Percentiles rank a stretch among this genome's conserved stretches.
These are phyloP conservation scores for Akanthomyces dipterigenus DNA, from an alignment of 2,329 filamentous ascomycete species.

Conservation along the genomic window DNA sequence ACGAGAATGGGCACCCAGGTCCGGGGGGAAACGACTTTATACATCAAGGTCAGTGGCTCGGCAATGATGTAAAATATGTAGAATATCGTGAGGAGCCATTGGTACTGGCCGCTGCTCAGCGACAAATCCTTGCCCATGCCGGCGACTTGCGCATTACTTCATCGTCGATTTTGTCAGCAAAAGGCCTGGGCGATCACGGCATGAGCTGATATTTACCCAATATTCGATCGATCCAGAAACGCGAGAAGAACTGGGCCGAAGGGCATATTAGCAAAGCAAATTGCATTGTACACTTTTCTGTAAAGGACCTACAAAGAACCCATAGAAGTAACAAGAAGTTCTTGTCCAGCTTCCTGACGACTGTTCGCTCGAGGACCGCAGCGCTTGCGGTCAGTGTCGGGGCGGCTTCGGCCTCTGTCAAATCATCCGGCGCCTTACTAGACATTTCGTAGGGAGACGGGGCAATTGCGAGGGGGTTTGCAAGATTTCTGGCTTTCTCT, in stretches of 20 bases:
- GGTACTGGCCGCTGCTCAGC: conserved; percentile 17
- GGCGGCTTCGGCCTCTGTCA: background rate
- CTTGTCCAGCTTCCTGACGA: conserved; percentile 4
- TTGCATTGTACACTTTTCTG: background rate
- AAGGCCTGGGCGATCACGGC: background rate
- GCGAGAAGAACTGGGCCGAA: background rate
- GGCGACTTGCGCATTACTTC: conserved; percentile 20
- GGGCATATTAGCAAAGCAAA: background rate
- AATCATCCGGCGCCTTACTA: background rate
- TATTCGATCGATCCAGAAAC: conserved; percentile 11
- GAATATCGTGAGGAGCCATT: conserved; percentile 21
- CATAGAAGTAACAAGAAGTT: conserved; percentile 7
- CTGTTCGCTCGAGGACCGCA: background rate
- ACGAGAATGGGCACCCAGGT: conserved; percentile 18
- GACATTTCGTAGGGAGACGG: background rate
- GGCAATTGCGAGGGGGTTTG: background rate
- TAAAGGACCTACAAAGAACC: conserved; percentile 7
- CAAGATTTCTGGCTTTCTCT: background rate
- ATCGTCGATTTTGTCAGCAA: background rate
- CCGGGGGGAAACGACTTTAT: conserved; percentile 20
- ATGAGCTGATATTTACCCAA: conserved; percentile 1
- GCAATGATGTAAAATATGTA: conserved; percentile 21
- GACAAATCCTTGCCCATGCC: conserved; percentile 17
- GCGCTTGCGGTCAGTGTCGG: background rate
- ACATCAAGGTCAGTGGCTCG: conserved; percentile 19